Evolutionary conservation across 306 rosid species (phyloP).

Genomic region (Argentina anserina): DNA sequence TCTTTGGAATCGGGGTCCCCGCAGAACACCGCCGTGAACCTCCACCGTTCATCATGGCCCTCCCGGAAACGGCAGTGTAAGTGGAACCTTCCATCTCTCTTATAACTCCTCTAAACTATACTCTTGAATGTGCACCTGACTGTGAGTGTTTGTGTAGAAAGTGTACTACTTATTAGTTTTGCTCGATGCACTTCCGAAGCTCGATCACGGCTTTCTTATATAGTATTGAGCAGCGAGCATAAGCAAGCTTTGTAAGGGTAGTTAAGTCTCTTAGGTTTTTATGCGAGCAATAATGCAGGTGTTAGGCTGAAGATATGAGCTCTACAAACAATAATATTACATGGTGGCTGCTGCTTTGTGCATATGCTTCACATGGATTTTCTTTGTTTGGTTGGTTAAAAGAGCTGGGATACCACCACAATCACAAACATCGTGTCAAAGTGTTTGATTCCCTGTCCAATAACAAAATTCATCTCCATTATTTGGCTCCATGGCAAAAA

Average conservation of each 20-base stretch:
- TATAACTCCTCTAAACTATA: not conserved
- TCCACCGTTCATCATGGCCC: slow-evolving; percentile 31
- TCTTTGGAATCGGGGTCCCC: slow-evolving; percentile 55
- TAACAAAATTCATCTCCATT: too few species aligned
- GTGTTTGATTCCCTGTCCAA: not conserved
- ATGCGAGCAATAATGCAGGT: not conserved
- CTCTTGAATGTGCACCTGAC: not conserved
- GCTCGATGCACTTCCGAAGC: not conserved
- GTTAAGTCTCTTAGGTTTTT: not conserved
- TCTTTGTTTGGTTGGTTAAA: not conserved
- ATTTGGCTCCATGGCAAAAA: too few species aligned
- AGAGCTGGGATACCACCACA: not conserved
- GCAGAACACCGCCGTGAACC: slow-evolving; percentile 23
- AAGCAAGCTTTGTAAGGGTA: not conserved
- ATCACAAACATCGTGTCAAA: not conserved
- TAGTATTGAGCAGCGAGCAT: not conserved
- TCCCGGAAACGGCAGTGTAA: not conserved
- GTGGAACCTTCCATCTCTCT: slow-evolving; percentile 28
- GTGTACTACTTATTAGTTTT: not conserved
- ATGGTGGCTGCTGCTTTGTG: not conserved
- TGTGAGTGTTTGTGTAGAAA: not conserved
- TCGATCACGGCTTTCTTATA: not conserved
- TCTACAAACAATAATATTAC: not conserved
- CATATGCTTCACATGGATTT: not conserved
- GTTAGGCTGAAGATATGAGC: not conserved